phyloP scores from a whole-genome alignment of 139 green algal genomes.

The Closterium sp. region DNA sequence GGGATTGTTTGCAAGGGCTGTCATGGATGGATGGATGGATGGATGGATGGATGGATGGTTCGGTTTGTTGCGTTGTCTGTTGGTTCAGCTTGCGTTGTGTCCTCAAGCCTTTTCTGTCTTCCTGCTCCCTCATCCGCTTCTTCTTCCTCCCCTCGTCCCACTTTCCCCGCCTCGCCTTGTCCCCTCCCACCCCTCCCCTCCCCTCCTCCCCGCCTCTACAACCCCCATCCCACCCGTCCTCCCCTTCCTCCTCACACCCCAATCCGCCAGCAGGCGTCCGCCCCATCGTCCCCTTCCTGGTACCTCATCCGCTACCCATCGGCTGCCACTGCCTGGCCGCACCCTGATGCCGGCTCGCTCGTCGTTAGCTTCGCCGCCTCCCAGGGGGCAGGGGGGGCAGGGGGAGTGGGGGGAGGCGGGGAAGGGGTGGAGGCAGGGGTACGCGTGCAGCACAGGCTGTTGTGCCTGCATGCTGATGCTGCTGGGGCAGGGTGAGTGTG shows the following conservation, averaged over 20 bases:
- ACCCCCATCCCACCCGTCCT: not conserved
- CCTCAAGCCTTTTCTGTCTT: too few species aligned
- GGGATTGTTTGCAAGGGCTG: too few species aligned
- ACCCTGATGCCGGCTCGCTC: conserved; percentile 28
- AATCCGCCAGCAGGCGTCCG: not conserved
- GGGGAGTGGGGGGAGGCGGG: too few species aligned
- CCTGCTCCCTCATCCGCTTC: too few species aligned
- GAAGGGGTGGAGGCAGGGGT: not conserved
- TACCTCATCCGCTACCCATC: not conserved
- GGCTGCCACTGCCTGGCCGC: conserved; percentile 6
- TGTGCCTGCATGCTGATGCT: not conserved
- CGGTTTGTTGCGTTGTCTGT: too few species aligned
- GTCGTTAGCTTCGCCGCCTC: conserved; percentile 1
- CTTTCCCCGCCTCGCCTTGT: not conserved
- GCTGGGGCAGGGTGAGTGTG: not conserved
- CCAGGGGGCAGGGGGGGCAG: not conserved
- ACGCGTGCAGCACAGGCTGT: not conserved
- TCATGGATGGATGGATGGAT: too few species aligned
- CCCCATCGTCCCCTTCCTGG: not conserved
- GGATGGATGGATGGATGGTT: too few species aligned
- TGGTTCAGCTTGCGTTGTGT: too few species aligned
- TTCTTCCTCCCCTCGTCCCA: not conserved
- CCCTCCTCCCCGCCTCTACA: not conserved
- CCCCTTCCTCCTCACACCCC: not conserved
- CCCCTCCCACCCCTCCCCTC: too few species aligned